These are phyloP conservation scores for Candida rishiriensis DNA, from an alignment of 805 yeast genomes.

Conservation along the genomic window DNA sequence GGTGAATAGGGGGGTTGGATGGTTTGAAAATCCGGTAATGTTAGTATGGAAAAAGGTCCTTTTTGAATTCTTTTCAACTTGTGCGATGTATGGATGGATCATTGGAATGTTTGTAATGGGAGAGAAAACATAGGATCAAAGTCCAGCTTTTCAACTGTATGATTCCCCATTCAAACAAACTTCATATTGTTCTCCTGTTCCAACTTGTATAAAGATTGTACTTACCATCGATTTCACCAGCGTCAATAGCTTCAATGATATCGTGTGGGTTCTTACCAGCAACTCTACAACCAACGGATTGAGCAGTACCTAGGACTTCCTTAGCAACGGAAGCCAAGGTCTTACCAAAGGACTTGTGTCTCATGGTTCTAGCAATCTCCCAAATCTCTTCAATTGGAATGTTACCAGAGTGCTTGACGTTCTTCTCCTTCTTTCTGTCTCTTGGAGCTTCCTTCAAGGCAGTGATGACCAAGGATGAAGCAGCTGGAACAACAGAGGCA, in stretches of 20 bases:
- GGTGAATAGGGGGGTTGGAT: slow-evolving; percentile 1
- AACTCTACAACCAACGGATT: slow-evolving; percentile 99
- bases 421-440: slow-evolving; percentile 99
- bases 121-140: not conserved
- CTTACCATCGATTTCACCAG: slow-evolving; percentile 88
- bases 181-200: no score
- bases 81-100: no score
- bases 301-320: slow-evolving; percentile 99
- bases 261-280: slow-evolving; percentile 99
- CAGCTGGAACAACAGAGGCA: slow-evolving; percentile 98
- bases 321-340: slow-evolving; percentile 93
- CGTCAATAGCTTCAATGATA: slow-evolving; percentile 96
- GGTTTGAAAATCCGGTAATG: slow-evolving; percentile 4
- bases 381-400: slow-evolving; percentile 92
- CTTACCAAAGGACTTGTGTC: slow-evolving; percentile 97
- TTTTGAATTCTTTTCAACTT: no score
- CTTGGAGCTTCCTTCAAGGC: slow-evolving; percentile 99
- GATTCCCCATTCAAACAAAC: no score
- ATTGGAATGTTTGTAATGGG: not conserved
- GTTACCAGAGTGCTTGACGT: slow-evolving; percentile 99
- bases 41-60: not conserved
- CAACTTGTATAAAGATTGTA: not conserved
- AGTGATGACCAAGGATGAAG: slow-evolving; percentile 97
- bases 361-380: slow-evolving; percentile 97
- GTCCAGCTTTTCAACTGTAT: not conserved